Base-by-base conservation (phyloP, 768 basidiomycete genomes). In the Leccinum barrowsii region DNA sequence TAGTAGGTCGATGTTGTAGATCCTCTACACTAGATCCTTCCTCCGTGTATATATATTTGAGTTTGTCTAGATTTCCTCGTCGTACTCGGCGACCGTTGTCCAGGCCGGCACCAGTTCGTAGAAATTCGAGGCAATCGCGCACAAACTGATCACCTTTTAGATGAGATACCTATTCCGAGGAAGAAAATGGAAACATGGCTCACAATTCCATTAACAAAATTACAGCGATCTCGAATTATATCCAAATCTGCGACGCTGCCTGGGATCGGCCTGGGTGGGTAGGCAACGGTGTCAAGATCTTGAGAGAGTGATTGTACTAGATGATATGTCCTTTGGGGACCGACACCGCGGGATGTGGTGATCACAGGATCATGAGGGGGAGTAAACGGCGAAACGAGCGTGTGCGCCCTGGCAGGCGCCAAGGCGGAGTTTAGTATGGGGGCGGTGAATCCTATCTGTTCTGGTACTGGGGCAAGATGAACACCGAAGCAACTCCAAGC, bases 41-140 rank as follows among this genome's bases (percentile, higher is more conserved):
- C 67, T 94, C 92, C 49, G 81, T 68, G 74, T 85, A 96, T 60
- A 94, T 87, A 68, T 94, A 92, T 63, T 85, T 86, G 88, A 88
- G 92, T 63, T 85, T 80, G 64, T 86, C 81, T 65, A 88, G 77
- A 62, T 84, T 82, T 10, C 88, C 89, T 57, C 93, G 81, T 54
- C 92, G 80, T 44, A 88, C 71, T 24, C 90, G 80, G 22, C 83
- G 80, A 44, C 84, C 86, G 59, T 88, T 86, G 71, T 98, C 93
- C 50, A 96, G 79, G 2, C 90, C 88, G 7, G 85, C 92, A 17
- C 93, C 94, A 34, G 92, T 75, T 5, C 94, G 85, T 12, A 98
- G 80, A 62, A 94, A 87, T 69, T 97, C 94, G 35, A 97, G 75
- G 65, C 95, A 98, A 68, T 97, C 94, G 10, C 95, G 88, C n/a